Evolutionary conservation across 2,329 filamentous ascomycete species (phyloP), one percentile per base, ranked within the genome.

Genomic region (Exophiala mesophila): DNA sequence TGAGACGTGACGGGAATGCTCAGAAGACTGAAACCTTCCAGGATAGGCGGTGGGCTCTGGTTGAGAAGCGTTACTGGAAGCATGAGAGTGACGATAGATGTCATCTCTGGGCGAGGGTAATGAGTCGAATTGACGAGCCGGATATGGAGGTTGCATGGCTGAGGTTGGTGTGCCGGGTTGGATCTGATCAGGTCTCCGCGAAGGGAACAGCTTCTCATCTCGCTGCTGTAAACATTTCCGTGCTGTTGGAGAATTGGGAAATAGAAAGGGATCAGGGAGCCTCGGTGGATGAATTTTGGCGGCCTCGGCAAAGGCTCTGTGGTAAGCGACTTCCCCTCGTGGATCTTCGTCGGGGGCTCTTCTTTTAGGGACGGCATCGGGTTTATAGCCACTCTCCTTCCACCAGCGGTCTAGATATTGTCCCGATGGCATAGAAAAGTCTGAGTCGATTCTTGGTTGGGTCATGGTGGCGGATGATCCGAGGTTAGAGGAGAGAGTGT

Each of bases 311-410:
- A 55, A 55, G 13, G 43, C 47, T 39, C 51, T 45, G 17, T 54
- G 50, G 34, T 55, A 55, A 15, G 53, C 51, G 8, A 40, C 38
- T 33, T 55, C 53, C 32, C 53, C 51, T 28, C 31, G 31, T 10
- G 50, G 50, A 35, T 54, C 53, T 38, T 52, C 51, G 10, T 46
- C 28, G 8, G 41, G 36, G 13, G 44, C n/a, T 4, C 34, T 16
- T 18, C 37, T 36, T 10, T 20, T 17, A 21, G 41, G 24, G 17
- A 45, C 50, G 10, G 50, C 15, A 5, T 53, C 44, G 4, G 45
- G 35, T 32, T 44, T 43, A 38, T 53, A 52, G 8, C 50, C 48
- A 49, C 50, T 37, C 31, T 36, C 26, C 7, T 20, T 17, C 52
- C 48, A 52, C 33, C 37, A 42, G n/a, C n/a, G n/a, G n/a, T n/a